These are phyloP conservation scores for Colletotrichum cordylinicola DNA, from an alignment of 2,329 filamentous ascomycete genomes.

Conservation along the genomic window DNA sequence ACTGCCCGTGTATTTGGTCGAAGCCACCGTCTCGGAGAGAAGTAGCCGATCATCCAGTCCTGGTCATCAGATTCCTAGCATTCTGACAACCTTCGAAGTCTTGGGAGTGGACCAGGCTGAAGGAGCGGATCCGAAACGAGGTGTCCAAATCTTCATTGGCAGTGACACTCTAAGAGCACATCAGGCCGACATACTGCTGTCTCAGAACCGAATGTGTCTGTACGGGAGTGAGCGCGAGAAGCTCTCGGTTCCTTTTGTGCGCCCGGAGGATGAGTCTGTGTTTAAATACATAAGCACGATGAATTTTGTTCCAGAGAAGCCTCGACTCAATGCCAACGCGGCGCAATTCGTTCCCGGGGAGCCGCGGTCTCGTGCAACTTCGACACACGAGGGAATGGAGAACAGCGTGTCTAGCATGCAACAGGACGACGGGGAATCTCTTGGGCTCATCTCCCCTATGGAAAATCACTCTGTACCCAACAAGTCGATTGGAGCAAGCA, in stretches of 20 bases:
- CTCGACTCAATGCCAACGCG: conserved; percentile 62
- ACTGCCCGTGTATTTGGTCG: conserved; percentile 86
- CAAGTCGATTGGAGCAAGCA: conserved; percentile 39
- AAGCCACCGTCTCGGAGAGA: conserved; percentile 81
- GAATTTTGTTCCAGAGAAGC: conserved; percentile 58
- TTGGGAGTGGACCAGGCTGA: conserved; percentile 61
- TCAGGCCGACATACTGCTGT: conserved; percentile 90
- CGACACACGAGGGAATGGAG: conserved; percentile 18
- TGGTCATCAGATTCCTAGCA: conserved; percentile 79
- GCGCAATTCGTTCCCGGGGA: conserved; percentile 47
- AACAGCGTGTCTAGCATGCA: conserved; percentile 30
- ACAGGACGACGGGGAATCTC: conserved; percentile 30
- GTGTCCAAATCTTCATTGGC: conserved; percentile 86
- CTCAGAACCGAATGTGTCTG: conserved; percentile 86
- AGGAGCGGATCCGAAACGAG: conserved; percentile 57
- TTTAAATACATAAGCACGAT: conserved; percentile 80
- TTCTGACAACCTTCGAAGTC: conserved; percentile 82
- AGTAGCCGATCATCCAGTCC: conserved; percentile 76
- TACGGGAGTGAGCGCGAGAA: conserved; percentile 88
- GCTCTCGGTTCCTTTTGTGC: conserved; percentile 87
- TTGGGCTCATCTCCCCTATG: conserved; percentile 39
- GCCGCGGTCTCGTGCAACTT: conserved; percentile 28
- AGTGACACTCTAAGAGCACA: conserved; percentile 86
- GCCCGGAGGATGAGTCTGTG: conserved; percentile 82
- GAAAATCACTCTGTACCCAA: conserved; percentile 38